Evolutionary conservation across 2,329 filamentous ascomycete species (phyloP).

Genomic region (Helotiales sp.): DNA sequence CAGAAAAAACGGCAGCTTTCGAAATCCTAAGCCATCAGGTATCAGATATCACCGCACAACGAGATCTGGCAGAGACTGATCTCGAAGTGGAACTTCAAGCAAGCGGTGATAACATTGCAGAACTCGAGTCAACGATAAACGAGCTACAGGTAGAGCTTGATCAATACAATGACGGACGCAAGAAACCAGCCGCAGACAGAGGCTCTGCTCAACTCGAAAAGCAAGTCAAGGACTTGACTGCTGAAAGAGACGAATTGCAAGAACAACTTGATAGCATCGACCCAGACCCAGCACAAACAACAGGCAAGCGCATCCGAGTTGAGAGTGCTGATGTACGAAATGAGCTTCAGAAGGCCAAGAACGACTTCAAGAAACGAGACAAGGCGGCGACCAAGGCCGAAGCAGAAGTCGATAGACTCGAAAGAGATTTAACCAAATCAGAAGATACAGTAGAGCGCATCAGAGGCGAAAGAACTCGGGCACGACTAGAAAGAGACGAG

Average conservation of each 20-base stretch:
- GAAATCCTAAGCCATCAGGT: background rate
- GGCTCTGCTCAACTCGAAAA: background rate
- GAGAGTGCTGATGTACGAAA: background rate
- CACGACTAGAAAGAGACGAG: background rate
- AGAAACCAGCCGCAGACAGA: background rate
- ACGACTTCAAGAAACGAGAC: background rate
- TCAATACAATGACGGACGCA: background rate
- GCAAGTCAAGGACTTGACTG: background rate
- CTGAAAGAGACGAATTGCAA: background rate
- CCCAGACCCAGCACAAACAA: conserved; percentile 1
- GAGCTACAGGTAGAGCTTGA: background rate
- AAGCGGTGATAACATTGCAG: background rate
- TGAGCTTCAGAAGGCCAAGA: background rate
- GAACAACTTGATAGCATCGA: background rate
- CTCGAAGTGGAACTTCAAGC: background rate
- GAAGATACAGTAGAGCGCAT: background rate
- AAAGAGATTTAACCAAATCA: background rate
- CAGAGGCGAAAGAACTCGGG: background rate
- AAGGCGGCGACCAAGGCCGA: background rate
- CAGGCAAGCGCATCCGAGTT: conserved; percentile 22
- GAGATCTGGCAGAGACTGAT: background rate
- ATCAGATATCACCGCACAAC: background rate
- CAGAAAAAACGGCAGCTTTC: background rate
- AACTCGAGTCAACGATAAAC: background rate
- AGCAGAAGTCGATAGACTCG: background rate